Evolutionary conservation across 169 alveolate genomes (phyloP), one percentile per base, ranked within the genome.

Genomic region (Plasmodium coatneyi): DNA sequence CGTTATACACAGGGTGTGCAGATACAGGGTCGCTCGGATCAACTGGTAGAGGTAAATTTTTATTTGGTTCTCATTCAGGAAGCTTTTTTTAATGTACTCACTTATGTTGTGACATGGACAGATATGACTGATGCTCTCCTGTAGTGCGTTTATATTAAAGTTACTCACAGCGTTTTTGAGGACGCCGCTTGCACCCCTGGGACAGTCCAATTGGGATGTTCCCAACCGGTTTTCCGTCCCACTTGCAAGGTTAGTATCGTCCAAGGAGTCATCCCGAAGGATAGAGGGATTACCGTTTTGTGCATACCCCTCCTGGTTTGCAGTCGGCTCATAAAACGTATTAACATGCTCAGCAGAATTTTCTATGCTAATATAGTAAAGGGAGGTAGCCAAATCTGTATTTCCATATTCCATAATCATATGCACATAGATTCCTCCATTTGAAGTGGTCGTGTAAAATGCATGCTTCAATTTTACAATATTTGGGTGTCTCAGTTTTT

Each of bases 1-100:
- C 83, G 99, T 98, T 60, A 99, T 97, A 2, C 99, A 99, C 52
- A 97, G 94, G 10, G 99, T 96, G 82, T 99, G 99, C 28, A 99
- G 97, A 92, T 98, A 99, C 60, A 99, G 99, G 52, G 99, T 96
- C 9, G 99, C 98, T 93, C 99, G 92, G 92, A 98, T 96, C 87
- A 98, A 83, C 95, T 99, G 99, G 92, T 98, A 99, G 19, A 99
- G 97, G 95, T 99, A 99, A 14, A 99, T 95, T 89, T 98, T 98
- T 34, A 98, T 97, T 46, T 86, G 93, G 52, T 86, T 86, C 60
- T 86, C 86, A 54, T 76, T 86, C 1, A 86, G 74, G 22, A 86
- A 86, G 30, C 84, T 76, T 19, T 86, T 86, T 36, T 86, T 86
- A 32, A 86, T 86, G 34, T 74, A 86, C 7, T 86, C 93, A 49